Percentiles rank a stretch among this genome's conserved stretches.
Evolutionary conservation across 2,329 filamentous ascomycete genomes (phyloP).

Genomic region (Diaporthe capsici): DNA sequence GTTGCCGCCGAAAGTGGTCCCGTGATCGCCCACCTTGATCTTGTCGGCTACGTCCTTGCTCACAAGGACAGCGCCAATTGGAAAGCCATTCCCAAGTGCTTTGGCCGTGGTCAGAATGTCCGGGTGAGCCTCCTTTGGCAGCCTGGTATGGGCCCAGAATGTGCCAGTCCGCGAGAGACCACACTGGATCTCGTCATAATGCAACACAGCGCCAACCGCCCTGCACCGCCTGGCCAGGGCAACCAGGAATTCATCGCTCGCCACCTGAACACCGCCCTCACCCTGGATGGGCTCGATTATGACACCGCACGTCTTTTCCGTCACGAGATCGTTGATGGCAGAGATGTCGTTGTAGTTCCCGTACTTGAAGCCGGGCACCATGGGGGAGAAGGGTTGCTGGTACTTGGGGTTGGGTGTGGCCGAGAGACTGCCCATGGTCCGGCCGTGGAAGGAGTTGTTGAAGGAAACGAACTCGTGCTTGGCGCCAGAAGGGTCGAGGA

Average conservation of each 20-base stretch:
- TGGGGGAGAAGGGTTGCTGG: slow-evolving; percentile 93
- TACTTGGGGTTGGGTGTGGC: slow-evolving; percentile 99
- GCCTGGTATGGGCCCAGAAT: slow-evolving; percentile 87
- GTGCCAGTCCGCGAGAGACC: slow-evolving; percentile 88
- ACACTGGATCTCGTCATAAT: slow-evolving; percentile 98
- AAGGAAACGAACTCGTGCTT: slow-evolving; percentile 94
- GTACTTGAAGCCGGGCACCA: slow-evolving; percentile 93
- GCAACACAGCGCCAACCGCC: slow-evolving; percentile 88
- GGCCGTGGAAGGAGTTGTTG: slow-evolving; percentile 92
- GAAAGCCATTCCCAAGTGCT: slow-evolving; percentile 95
- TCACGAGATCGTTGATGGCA: slow-evolving; percentile 81
- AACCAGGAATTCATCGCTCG: slow-evolving; percentile 84
- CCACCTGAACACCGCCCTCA: slow-evolving; percentile 92
- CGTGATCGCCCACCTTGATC: slow-evolving; percentile 81
- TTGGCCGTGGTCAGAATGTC: slow-evolving; percentile 96
- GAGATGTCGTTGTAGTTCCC: slow-evolving; percentile 87
- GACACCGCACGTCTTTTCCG: slow-evolving; percentile 89
- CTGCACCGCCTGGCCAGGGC: slow-evolving; percentile 88
- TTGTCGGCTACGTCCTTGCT: slow-evolving; percentile 75
- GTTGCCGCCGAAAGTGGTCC: slow-evolving; percentile 95
- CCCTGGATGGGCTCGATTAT: slow-evolving; percentile 98
- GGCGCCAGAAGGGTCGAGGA: slow-evolving; percentile 75
- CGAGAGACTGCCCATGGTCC: slow-evolving; percentile 95
- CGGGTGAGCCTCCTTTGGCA: slow-evolving; percentile 86
- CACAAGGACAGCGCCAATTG: slow-evolving; percentile 85